phyloP scores from a whole-genome alignment of 306 rosid genomes.

The Vicia faba region DNA sequence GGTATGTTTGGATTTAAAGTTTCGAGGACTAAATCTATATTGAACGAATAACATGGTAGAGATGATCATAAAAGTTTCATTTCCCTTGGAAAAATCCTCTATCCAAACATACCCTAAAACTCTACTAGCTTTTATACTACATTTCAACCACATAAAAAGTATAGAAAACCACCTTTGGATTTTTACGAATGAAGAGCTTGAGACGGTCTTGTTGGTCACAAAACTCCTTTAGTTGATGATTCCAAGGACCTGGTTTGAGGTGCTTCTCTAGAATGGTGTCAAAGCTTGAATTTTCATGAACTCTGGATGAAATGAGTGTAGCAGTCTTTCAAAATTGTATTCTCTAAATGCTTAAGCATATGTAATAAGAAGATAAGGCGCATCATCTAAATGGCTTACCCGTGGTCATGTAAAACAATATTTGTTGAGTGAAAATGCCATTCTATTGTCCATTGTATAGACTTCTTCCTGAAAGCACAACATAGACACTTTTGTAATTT shows the following conservation, averaged over 20 bases:
- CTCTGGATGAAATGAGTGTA: constrained; percentile 50
- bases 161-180: constrained; percentile 63
- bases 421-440: constrained; percentile 77
- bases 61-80: too few species aligned
- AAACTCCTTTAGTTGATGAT: constrained; percentile 62
- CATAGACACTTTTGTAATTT: constrained; percentile 21
- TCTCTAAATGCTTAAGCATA: constrained; percentile 19
- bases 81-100: too few species aligned
- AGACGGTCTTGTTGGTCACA: constrained; percentile 61
- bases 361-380: constrained; percentile 8
- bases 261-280: constrained; percentile 63
- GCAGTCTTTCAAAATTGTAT: constrained; percentile 25
- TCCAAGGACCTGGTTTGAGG: constrained; percentile 81
- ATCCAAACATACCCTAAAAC: too few species aligned
- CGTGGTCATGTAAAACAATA: constrained; percentile 62
- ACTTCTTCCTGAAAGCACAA: constrained; percentile 62
- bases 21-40: too few species aligned
- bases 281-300: constrained; percentile 60
- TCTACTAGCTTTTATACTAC: constrained; percentile 4
- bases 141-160: constrained; percentile 14
- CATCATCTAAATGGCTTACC: constrained; percentile 54
- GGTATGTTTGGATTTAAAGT: neutral
- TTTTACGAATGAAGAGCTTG: constrained; percentile 70
- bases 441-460: constrained; percentile 89
- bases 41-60: too few species aligned